A percentile compares a stretch with the other conserved stretches of the same genome.
These are phyloP conservation scores for Stygiomarasmius scandens DNA, from an alignment of 1,284 basidiomycete species.

Conservation along the genomic window DNA sequence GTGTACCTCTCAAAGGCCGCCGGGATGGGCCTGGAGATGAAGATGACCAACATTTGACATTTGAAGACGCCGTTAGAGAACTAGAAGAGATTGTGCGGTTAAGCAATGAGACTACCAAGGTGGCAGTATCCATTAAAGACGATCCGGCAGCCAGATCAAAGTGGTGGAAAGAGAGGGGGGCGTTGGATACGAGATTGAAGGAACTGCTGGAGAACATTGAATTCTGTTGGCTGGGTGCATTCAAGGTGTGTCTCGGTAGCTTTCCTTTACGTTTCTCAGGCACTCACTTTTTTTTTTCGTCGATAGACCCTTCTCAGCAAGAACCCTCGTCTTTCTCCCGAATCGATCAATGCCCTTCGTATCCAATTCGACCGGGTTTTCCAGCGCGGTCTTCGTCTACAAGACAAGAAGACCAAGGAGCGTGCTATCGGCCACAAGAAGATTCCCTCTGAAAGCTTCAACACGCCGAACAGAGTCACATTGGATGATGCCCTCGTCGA, in stretches of 20 bases:
- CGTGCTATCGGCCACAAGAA: conserved; percentile 36
- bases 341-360: conserved; percentile 59
- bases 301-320: conserved; percentile 74
- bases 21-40: conserved; percentile 71
- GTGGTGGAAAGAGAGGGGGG: conserved; percentile 87
- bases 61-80: conserved; percentile 75
- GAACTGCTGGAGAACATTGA: conserved; percentile 86
- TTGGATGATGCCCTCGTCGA: conserved; percentile 79
- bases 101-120: conserved; percentile 79
- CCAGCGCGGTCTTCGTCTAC: conserved; percentile 60
- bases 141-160: conserved; percentile 64
- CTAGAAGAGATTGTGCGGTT: conserved; percentile 77
- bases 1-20: conserved; percentile 84
- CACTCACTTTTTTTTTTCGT: conserved; percentile 4
- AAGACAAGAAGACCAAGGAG: conserved; percentile 54
- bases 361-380: conserved; percentile 76
- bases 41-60: conserved; percentile 73
- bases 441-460: conserved; percentile 37
- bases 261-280: background rate
- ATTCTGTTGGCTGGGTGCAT: conserved; percentile 95
- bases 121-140: conserved; percentile 71
- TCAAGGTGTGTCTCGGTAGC: conserved; percentile 69
- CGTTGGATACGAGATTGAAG: conserved; percentile 77
- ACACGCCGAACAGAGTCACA: conserved; percentile 48
- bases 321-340: conserved; percentile 46